Evolutionary conservation across 306 rosid species (phyloP), one percentile per base, ranked within the genome.

Genomic region (Fragaria iinumae): DNA sequence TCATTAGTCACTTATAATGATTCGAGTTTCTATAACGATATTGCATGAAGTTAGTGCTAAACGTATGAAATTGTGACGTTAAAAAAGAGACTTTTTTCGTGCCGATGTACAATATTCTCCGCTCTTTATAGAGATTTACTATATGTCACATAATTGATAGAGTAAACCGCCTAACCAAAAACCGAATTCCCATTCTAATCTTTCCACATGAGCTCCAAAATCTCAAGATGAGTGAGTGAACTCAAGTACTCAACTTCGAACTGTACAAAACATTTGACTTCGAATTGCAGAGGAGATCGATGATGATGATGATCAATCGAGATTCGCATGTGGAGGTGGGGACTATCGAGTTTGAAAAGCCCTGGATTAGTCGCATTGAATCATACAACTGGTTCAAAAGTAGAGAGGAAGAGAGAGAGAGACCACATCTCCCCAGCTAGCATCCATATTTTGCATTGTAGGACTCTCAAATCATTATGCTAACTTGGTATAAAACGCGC

Each of bases 271-370:
- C 39, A 23, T 25, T 60, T 27, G 66, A 60, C 66, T 25, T 25
- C 1, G 66, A 60, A 11, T 23, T 3, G 9, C 38, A 60, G 1
- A 60, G 66, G 66, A 60, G 66, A 27, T 25, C 17, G 66, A 23
- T 55, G 63, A n/a, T 53, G 12, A 53, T 18, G 25, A 53, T n/a
- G 29, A n/a, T 55, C 16, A 21, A 25, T 59, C 16, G 66, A 59
- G 66, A 59, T 60, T 60, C 66, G 38, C 66, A 60, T 62, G 67
- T 62, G 67, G 38, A 27, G 67, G 67, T 62, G 39, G 67, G 67
- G 39, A 27, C 67, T 27, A 62, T 27, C 20, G 67, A 62, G 67
- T 11, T 23, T 13, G n/a, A 62, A 62, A 62, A 62, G 67, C 39
- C 17, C 20, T 25, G 1, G 27, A 1, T 60, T 4, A 12, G 6